phyloP scores from a whole-genome alignment of 2,329 filamentous ascomycete genomes.

The Microdochium nivale region DNA sequence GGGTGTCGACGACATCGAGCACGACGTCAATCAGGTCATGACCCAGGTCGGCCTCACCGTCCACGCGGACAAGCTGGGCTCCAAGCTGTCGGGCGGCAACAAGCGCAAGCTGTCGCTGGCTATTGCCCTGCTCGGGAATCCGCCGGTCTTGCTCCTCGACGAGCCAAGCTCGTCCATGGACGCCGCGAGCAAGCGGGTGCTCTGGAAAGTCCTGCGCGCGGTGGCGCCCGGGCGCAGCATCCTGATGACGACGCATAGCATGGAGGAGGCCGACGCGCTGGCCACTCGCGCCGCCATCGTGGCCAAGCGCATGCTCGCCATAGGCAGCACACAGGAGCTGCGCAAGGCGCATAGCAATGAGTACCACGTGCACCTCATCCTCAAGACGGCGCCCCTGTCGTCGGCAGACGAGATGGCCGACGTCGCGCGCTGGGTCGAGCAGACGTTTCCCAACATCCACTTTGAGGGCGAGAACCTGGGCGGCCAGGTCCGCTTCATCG shows the following conservation, averaged over 20 bases:
- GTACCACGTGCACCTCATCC: constrained; percentile 17
- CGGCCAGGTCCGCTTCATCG: constrained; percentile 56
- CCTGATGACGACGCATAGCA: constrained; percentile 68
- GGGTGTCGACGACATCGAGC: constrained; percentile 51
- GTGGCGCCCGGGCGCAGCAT: constrained; percentile 59
- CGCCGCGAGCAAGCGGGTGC: constrained; percentile 59
- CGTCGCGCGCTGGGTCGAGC: constrained; percentile 36
- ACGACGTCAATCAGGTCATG: constrained; percentile 58
- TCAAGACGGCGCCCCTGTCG: constrained; percentile 12
- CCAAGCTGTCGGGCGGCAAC: constrained; percentile 66
- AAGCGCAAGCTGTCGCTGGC: constrained; percentile 67
- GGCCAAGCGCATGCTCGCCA: constrained; percentile 12
- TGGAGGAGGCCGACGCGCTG: constrained; percentile 74
- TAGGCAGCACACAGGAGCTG: constrained; percentile 15
- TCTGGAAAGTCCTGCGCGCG: constrained; percentile 63
- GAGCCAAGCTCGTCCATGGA: constrained; percentile 74
- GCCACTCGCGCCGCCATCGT: constrained; percentile 59
- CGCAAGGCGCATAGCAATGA: constrained; percentile 16
- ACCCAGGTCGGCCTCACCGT: constrained; percentile 54
- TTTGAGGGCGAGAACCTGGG: constrained; percentile 52
- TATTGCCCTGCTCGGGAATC: constrained; percentile 70
- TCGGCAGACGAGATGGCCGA: constrained; percentile 8
- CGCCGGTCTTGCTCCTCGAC: constrained; percentile 64
- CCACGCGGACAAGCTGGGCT: constrained; percentile 55
- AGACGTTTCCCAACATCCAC: constrained; percentile 40